phyloP scores from a whole-genome alignment of 2,329 filamentous ascomycete genomes.

The Cyanodermella asteris region DNA sequence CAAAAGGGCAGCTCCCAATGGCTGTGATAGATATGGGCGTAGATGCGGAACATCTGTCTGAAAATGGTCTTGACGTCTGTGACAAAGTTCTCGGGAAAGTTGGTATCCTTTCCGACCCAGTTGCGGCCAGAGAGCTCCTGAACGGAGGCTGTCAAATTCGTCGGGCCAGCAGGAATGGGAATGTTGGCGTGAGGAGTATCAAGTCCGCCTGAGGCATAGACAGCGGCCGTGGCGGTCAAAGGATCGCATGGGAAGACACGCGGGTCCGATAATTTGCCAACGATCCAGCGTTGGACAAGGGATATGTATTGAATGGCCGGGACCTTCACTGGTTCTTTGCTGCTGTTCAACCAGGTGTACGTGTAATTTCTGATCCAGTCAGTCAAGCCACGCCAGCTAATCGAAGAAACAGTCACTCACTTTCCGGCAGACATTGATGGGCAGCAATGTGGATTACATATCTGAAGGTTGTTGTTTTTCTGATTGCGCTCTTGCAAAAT shows the following conservation, averaged over 20 bases:
- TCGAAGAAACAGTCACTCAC: constrained; percentile 32
- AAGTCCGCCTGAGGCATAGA: constrained; percentile 31
- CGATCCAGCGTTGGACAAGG: constrained; percentile 91
- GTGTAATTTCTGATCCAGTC: constrained; percentile 47
- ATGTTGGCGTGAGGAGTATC: constrained; percentile 20
- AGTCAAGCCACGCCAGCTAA: constrained; percentile 5
- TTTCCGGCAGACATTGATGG: constrained; percentile 85
- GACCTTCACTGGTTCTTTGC: constrained; percentile 72
- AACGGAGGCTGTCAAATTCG: constrained; percentile 29
- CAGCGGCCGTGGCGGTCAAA: constrained; percentile 33
- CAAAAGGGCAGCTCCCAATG: constrained; percentile 76
- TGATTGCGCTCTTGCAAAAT: constrained; percentile 74
- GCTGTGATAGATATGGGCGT: constrained; percentile 92
- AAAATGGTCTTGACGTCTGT: constrained; percentile 84
- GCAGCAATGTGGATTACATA: constrained; percentile 69
- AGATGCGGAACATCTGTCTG: constrained; percentile 96
- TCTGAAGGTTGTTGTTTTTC: constrained; percentile 44
- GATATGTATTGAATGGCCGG: constrained; percentile 87
- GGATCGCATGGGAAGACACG: constrained; percentile 78
- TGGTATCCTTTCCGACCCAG: constrained; percentile 81
- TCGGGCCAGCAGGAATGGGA: constrained; percentile 22
- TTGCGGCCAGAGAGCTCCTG: constrained; percentile 41
- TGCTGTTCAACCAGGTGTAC: constrained; percentile 87
- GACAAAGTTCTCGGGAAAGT: constrained; percentile 78
- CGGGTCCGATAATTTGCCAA: constrained; percentile 79